Conservation (phyloP, 495 filamentous ascomycete species). For the Annulohypoxylon nitens region DNA sequence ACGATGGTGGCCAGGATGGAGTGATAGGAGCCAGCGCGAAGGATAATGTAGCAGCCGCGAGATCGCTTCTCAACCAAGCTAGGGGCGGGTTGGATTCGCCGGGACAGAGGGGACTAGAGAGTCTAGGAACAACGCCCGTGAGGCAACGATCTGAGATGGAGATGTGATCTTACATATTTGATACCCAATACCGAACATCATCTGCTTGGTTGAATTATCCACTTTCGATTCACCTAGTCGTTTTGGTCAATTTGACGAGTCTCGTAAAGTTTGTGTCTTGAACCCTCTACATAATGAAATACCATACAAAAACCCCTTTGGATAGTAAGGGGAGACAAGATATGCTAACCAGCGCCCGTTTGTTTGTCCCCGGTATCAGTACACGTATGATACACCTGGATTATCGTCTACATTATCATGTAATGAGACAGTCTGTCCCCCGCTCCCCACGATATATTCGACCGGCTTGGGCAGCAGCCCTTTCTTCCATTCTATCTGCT, state of each 20-base stretch:
- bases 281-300: constrained; percentile 44
- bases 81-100: constrained; percentile 51
- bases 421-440: constrained; percentile 8
- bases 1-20: constrained; percentile 17
- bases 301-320: constrained; percentile 18
- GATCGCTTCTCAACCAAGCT: constrained; percentile 47
- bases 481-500: not conserved
- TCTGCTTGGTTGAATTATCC: not conserved
- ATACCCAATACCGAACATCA: constrained; percentile 4
- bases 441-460: not conserved
- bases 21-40: constrained; percentile 61
- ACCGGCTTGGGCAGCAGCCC: not conserved
- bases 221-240: too few species aligned
- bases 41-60: constrained; percentile 46
- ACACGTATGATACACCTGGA: constrained; percentile 47
- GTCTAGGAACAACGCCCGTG: constrained; percentile 72
- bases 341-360: constrained; percentile 45
- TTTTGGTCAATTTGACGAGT: constrained; percentile 14
- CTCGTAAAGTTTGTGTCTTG: constrained; percentile 24
- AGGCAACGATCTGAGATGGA: constrained; percentile 50
- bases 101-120: constrained; percentile 69
- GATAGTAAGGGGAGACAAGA: constrained; percentile 12
- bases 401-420: constrained; percentile 20
- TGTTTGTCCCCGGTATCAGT: constrained; percentile 39
- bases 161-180: constrained; percentile 28